Conservation (phyloP, 225 moss, liverwort and hornwort species). For the Bryoerythrophyllum caledonicum region DNA sequence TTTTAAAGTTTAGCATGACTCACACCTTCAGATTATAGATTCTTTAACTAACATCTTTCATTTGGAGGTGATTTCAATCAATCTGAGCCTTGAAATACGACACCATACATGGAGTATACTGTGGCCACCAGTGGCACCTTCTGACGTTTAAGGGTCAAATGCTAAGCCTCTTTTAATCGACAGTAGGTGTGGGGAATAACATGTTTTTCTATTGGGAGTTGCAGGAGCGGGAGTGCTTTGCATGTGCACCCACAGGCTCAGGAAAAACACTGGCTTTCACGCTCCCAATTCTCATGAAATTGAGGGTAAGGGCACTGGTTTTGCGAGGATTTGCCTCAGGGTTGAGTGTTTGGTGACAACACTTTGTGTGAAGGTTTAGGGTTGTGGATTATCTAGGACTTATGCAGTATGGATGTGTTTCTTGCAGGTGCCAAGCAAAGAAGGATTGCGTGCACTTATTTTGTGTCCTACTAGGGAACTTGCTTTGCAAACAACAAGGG, state of each 20-base stretch:
- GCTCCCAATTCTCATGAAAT: conserved; percentile 73
- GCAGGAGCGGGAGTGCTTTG: conserved; percentile 84
- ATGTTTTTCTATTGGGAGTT: conserved; percentile 4
- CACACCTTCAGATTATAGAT: too few relatives aligned
- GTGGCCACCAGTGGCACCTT: too few relatives aligned
- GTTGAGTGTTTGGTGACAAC: neutral
- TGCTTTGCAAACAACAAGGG: conserved; percentile 77
- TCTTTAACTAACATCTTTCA: too few relatives aligned
- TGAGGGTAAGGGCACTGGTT: conserved; percentile 47
- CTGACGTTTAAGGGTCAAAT: neutral
- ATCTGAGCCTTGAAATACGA: too few relatives aligned
- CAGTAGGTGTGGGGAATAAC: neutral
- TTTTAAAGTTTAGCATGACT: too few relatives aligned
- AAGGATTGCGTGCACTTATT: conserved; percentile 65
- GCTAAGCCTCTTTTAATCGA: neutral
- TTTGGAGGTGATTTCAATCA: too few relatives aligned
- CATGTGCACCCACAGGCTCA: conserved; percentile 94
- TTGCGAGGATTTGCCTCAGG: neutral
- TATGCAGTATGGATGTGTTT: conserved; percentile 5
- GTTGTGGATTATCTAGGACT: conserved; percentile 13
- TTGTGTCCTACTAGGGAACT: conserved; percentile 89
- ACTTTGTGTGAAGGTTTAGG: neutral
- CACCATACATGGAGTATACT: too few relatives aligned
- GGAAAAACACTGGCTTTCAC: conserved; percentile 96
- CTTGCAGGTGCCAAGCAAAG: conserved; percentile 52